phyloP scores from a whole-genome alignment of 495 filamentous ascomycete species.

The Podospora pseudopauciseta region DNA sequence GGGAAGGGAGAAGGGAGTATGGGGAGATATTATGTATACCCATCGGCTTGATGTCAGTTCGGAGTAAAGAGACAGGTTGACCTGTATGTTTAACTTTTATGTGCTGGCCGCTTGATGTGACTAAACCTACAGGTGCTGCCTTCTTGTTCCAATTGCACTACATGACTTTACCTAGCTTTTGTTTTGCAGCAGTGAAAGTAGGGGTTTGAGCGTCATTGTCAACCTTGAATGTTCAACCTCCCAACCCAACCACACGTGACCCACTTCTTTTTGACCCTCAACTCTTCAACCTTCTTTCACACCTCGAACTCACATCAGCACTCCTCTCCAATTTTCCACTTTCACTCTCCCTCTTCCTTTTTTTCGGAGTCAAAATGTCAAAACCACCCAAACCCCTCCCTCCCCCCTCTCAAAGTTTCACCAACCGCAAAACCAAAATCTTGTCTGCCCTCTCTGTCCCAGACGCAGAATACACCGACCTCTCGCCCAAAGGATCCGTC shows the following conservation, averaged over 20 bases:
- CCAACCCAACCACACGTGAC: background rate
- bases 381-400: conserved; percentile 23
- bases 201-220: background rate
- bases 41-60: background rate
- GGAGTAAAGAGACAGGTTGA: background rate
- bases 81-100: background rate
- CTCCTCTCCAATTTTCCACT: background rate
- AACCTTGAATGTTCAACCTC: background rate
- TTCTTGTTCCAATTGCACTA: no score
- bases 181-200: background rate
- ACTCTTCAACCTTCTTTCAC: background rate
- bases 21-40: background rate
- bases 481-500: conserved; percentile 80
- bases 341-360: background rate
- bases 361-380: background rate
- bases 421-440: conserved; percentile 61
- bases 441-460: conserved; percentile 60
- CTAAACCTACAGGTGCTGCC: no score
- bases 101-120: no score
- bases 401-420: conserved; percentile 42
- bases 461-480: conserved; percentile 64
- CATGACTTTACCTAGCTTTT: no score
- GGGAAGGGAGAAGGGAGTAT: background rate
- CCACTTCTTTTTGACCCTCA: background rate
- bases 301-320: background rate